phyloP scores from a whole-genome alignment of 2,329 filamentous ascomycete species.

The Fusarium foetens region DNA sequence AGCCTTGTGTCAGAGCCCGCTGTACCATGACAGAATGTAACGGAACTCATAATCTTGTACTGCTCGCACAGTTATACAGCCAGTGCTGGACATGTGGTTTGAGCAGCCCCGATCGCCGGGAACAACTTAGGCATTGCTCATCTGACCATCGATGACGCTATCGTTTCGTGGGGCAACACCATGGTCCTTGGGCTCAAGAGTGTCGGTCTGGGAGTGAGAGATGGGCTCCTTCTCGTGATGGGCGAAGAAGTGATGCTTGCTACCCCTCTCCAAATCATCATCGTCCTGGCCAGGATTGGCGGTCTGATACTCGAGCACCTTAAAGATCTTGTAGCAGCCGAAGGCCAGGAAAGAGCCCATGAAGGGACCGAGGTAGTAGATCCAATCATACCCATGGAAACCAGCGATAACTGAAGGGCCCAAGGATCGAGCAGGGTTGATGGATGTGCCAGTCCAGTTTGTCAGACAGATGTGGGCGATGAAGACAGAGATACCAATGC shows the following conservation, averaged over 20 bases:
- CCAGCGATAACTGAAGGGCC: slow-evolving; percentile 58
- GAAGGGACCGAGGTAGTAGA: slow-evolving; percentile 65
- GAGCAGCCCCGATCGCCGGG: not conserved
- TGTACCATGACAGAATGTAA: slow-evolving; percentile 15
- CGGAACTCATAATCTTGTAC: slow-evolving; percentile 2
- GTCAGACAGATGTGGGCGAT: slow-evolving; percentile 61
- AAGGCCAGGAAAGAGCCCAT: slow-evolving; percentile 61
- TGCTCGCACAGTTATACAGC: slow-evolving; percentile 13
- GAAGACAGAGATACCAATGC: slow-evolving; percentile 77
- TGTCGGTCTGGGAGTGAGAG: slow-evolving; percentile 31
- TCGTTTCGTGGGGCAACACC: slow-evolving; percentile 31
- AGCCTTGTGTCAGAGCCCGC: slow-evolving; percentile 11
- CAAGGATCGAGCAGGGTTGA: slow-evolving; percentile 63
- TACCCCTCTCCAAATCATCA: slow-evolving; percentile 40
- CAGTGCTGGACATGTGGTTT: slow-evolving; percentile 1
- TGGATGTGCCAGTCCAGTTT: slow-evolving; percentile 59
- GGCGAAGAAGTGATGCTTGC: slow-evolving; percentile 9
- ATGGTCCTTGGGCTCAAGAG: slow-evolving; percentile 24
- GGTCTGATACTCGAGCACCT: slow-evolving; percentile 62
- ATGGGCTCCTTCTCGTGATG: slow-evolving; percentile 15
- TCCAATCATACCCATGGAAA: slow-evolving; percentile 62
- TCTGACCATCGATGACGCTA: slow-evolving; percentile 38
- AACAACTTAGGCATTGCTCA: slow-evolving; percentile 10
- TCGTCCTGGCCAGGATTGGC: slow-evolving; percentile 62
- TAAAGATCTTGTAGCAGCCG: slow-evolving; percentile 61